phyloP scores from a whole-genome alignment of 495 filamentous ascomycete species.

The Halenospora varia region DNA sequence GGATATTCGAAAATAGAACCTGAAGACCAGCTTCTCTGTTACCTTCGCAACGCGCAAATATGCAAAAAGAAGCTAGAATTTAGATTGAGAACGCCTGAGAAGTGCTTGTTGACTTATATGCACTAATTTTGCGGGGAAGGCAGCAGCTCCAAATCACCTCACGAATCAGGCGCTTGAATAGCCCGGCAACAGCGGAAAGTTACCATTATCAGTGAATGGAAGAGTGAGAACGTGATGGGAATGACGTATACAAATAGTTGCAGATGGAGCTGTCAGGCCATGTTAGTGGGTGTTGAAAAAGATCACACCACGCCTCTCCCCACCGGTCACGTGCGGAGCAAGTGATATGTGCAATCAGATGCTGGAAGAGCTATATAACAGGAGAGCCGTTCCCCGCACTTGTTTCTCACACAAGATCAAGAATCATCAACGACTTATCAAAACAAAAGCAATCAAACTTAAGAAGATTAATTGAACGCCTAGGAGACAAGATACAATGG shows the following conservation, averaged over 20 bases:
- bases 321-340: background rate
- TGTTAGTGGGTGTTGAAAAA: background rate
- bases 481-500: constrained; percentile 6
- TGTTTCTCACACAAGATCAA: background rate
- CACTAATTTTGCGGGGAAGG: background rate
- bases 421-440: background rate
- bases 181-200: background rate
- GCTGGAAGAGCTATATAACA: background rate
- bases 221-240: background rate
- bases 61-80: no score
- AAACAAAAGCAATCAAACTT: background rate
- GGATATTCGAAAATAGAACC: no score
- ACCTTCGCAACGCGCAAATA: no score
- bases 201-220: background rate
- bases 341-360: background rate
- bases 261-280: background rate
- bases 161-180: background rate
- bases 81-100: background rate
- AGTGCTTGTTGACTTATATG: no score
- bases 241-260: background rate
- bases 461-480: background rate
- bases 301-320: background rate
- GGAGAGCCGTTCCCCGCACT: background rate
- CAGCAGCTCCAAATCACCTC: background rate
- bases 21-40: no score